Conservation (phyloP, 768 basidiomycete genomes). For the Austroboletus festivus region DNA sequence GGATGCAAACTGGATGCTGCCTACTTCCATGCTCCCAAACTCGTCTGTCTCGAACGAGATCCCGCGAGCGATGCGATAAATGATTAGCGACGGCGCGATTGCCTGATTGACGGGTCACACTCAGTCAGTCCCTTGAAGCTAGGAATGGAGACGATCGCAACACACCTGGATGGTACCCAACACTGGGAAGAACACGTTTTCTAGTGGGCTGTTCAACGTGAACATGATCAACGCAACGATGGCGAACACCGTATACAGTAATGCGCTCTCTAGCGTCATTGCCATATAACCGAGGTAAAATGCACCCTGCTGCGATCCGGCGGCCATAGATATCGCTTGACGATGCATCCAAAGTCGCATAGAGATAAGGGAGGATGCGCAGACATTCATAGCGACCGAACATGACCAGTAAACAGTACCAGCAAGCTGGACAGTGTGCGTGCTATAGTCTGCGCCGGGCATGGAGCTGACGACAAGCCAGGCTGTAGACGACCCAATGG, state of each 20-base stretch:
- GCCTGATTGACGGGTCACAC: neutral
- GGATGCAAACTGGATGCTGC: conserved; percentile 13
- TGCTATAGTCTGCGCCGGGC: neutral
- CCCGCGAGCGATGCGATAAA: conserved; percentile 20
- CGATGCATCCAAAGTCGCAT: conserved; percentile 18
- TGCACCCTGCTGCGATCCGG: conserved; percentile 11
- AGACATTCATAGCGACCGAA: conserved; percentile 16
- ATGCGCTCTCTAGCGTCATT: conserved; percentile 25
- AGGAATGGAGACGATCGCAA: neutral
- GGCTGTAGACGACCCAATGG: neutral
- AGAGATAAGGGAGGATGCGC: conserved; percentile 14
- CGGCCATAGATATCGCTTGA: conserved; percentile 6
- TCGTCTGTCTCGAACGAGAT: conserved; percentile 19
- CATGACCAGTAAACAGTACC: conserved; percentile 10
- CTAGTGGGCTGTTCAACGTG: conserved; percentile 19
- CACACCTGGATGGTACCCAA: neutral
- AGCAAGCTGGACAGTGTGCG: neutral
- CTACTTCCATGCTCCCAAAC: neutral
- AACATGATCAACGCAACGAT: conserved; percentile 15
- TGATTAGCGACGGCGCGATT: conserved; percentile 19
- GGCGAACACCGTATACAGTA: conserved; percentile 14
- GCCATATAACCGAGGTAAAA: conserved; percentile 25
- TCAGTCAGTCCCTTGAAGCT: neutral
- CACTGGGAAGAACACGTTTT: conserved; percentile 23
- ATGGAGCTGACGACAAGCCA: neutral